Evolutionary conservation across 106 monocot genomes (phyloP).

Genomic region (Dioscorea dumetorum): DNA sequence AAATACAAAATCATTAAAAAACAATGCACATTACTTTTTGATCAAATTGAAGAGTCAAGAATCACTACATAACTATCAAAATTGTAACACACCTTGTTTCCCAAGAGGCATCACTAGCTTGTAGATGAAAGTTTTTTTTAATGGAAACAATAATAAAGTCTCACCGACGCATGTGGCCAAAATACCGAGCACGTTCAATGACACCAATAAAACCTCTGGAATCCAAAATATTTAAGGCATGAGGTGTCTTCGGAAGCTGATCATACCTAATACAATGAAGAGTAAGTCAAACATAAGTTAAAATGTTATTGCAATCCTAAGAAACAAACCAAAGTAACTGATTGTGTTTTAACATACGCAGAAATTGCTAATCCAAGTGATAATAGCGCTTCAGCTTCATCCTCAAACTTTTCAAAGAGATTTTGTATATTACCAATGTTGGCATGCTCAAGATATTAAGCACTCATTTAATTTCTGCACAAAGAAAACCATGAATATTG

Average conservation of each 20-base stretch:
- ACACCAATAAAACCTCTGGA: constrained; percentile 98
- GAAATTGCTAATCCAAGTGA: constrained; percentile 77
- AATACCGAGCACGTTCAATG: constrained; percentile 98
- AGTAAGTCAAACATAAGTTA: constrained; percentile 10
- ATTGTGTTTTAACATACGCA: constrained; percentile 46
- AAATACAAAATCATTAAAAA: no score
- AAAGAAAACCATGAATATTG: constrained; percentile 1
- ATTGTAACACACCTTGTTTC: no score
- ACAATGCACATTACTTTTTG: no score
- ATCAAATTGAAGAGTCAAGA: no score
- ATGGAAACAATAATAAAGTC: neutral
- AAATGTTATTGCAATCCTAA: neutral
- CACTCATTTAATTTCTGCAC: constrained; percentile 96
- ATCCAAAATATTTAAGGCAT: constrained; percentile 95
- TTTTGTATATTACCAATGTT: constrained; percentile 59
- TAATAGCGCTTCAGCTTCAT: constrained; percentile 78
- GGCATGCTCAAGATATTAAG: constrained; percentile 90
- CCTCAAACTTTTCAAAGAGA: constrained; percentile 74
- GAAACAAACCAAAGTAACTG: neutral
- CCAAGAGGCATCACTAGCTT: no score
- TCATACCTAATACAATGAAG: constrained; percentile 65
- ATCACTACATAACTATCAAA: no score
- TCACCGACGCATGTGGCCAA: constrained; percentile 94
- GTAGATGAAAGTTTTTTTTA: no score
- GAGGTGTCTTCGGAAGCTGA: constrained; percentile 91